Conservation (phyloP, 2,329 filamentous ascomycete species). For the Botrytis aclada region DNA sequence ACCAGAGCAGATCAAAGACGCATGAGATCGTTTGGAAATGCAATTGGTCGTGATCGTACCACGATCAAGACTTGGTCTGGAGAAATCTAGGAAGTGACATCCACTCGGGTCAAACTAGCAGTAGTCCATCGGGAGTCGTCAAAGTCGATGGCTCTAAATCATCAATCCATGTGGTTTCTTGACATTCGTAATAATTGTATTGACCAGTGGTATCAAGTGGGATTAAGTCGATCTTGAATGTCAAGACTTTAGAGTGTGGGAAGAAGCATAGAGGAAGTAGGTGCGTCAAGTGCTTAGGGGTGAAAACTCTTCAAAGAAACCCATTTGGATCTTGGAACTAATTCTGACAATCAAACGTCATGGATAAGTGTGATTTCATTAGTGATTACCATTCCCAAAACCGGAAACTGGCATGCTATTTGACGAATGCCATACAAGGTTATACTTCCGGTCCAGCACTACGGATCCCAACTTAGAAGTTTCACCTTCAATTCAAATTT, state of each 20-base stretch:
- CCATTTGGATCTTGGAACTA: neutral
- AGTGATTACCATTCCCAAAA: neutral
- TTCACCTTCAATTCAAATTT: neutral
- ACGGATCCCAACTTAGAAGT: neutral
- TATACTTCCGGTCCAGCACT: neutral
- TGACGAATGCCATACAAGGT: neutral
- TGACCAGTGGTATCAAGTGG: neutral
- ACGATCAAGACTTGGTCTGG: neutral
- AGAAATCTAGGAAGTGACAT: neutral
- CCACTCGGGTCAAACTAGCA: neutral
- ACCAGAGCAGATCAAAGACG: neutral
- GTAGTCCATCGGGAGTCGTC: neutral
- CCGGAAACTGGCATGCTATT: neutral
- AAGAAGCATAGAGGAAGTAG: neutral
- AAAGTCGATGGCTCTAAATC: neutral
- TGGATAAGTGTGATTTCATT: neutral
- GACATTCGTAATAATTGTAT: neutral
- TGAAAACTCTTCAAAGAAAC: neutral
- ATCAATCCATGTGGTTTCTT: neutral
- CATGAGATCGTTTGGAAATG: neutral
- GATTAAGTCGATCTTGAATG: neutral
- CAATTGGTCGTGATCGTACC: neutral
- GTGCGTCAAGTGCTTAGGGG: neutral
- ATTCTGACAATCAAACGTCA: neutral
- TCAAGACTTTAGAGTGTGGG: neutral